Percentiles rank a stretch among this genome's conserved stretches.
Evolutionary conservation across 2,329 filamentous ascomycete species (phyloP).

Genomic region (Monosporascus sp.): DNA sequence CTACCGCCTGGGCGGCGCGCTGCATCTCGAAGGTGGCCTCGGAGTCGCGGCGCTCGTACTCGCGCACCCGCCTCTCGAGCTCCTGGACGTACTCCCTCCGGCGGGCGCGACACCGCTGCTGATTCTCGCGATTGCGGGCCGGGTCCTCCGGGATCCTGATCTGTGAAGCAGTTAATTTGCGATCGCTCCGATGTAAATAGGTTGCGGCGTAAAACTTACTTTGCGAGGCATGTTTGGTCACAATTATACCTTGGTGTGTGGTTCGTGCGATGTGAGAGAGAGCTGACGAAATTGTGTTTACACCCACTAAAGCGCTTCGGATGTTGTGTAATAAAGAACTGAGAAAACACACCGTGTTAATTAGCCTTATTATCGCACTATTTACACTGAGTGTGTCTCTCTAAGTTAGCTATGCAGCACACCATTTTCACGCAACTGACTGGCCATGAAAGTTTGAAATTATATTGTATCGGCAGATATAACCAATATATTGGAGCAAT

Average conservation of each 20-base stretch:
- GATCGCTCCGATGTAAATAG: not conserved
- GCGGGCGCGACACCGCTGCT: slow-evolving; percentile 47
- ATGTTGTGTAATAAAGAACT: too few species aligned
- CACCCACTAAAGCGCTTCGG: too few species aligned
- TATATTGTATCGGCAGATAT: too few species aligned
- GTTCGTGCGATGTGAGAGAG: too few species aligned
- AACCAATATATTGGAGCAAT: too few species aligned
- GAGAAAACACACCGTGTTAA: too few species aligned
- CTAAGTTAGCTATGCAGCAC: too few species aligned
- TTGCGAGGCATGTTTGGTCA: slow-evolving; percentile 1
- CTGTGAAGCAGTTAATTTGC: slow-evolving; percentile 5
- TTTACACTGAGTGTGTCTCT: too few species aligned
- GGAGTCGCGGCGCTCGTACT: slow-evolving; percentile 43
- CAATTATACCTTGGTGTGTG: not conserved
- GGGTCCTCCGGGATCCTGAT: slow-evolving; percentile 14
- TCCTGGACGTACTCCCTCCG: slow-evolving; percentile 44
- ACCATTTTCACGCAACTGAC: too few species aligned
- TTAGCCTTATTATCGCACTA: too few species aligned
- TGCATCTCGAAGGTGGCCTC: slow-evolving; percentile 50
- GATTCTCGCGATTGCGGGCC: slow-evolving; percentile 39
- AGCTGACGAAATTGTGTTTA: too few species aligned
- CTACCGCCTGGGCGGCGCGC: slow-evolving; percentile 43
- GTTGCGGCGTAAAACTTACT: not conserved
- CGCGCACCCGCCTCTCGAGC: slow-evolving; percentile 40
- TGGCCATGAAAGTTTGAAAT: too few species aligned